Conservation (phyloP, 306 rosid species). For the Inga laurina region DNA sequence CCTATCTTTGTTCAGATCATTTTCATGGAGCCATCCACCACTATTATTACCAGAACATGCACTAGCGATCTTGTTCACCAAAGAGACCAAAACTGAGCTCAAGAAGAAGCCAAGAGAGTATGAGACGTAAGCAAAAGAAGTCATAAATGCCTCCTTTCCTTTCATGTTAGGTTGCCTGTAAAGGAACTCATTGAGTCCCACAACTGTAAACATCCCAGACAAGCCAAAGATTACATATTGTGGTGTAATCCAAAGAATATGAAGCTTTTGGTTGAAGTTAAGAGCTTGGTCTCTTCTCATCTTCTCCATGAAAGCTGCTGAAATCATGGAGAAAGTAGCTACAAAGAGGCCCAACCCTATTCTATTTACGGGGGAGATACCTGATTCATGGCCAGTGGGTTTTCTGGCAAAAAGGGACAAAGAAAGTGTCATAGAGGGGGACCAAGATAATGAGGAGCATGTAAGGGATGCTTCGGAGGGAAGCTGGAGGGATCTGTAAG, state of each 20-base stretch:
- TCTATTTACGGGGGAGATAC: slow-evolving; percentile 69
- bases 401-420: slow-evolving; percentile 79
- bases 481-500: slow-evolving; percentile 85
- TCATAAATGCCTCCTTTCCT: slow-evolving; percentile 86
- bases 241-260: slow-evolving; percentile 94
- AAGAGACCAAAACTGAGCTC: slow-evolving; percentile 69
- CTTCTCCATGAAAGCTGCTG: slow-evolving; percentile 84
- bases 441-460: slow-evolving; percentile 70
- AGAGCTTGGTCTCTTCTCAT: slow-evolving; percentile 73
- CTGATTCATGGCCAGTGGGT: slow-evolving; percentile 75
- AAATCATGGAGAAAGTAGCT: slow-evolving; percentile 83
- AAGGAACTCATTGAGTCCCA: slow-evolving; percentile 90
- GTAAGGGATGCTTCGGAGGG: slow-evolving; percentile 91
- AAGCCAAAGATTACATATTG: slow-evolving; percentile 87
- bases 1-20: not conserved
- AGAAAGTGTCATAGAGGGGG: slow-evolving; percentile 80
- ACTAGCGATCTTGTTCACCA: slow-evolving; percentile 70
- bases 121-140: slow-evolving; percentile 84
- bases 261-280: slow-evolving; percentile 40
- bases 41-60: slow-evolving; percentile 39
- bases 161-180: slow-evolving; percentile 67
- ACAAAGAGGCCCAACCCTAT: slow-evolving; percentile 82
- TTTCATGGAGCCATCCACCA: not conserved
- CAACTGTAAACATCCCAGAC: slow-evolving; percentile 86
- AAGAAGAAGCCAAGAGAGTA: slow-evolving; percentile 90